Percentiles rank a stretch among this genome's conserved stretches.
Evolutionary conservation across 148 eudicot species (phyloP).

Genomic region (Dysphania ambrosioides): DNA sequence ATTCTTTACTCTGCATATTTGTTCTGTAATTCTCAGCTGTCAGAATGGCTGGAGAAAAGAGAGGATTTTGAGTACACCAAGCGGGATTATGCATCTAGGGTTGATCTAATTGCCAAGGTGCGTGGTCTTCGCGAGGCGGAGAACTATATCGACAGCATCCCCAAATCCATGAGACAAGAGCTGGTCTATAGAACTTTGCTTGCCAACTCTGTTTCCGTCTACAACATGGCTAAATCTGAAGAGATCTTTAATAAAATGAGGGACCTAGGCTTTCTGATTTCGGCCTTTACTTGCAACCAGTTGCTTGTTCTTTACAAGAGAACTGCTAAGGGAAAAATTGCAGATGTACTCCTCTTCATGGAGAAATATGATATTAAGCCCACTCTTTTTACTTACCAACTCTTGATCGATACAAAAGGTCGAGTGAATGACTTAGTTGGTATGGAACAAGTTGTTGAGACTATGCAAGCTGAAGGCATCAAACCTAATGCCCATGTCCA

Average conservation of each 20-base stretch:
- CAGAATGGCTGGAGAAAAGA: slow-evolving; percentile 69
- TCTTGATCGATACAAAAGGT: slow-evolving; percentile 80
- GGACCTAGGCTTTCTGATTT: slow-evolving; percentile 45
- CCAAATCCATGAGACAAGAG: slow-evolving; percentile 55
- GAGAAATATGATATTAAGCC: slow-evolving; percentile 83
- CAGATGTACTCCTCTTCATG: slow-evolving; percentile 72
- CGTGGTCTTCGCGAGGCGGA: slow-evolving; percentile 64
- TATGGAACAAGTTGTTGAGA: slow-evolving; percentile 78
- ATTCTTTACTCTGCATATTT: not conserved
- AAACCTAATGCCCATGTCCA: slow-evolving; percentile 35
- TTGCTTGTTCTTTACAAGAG: slow-evolving; percentile 70
- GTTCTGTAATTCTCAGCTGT: slow-evolving; percentile 46
- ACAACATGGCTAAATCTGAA: slow-evolving; percentile 62
- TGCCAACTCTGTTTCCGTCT: slow-evolving; percentile 48
- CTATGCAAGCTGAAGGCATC: slow-evolving; percentile 77
- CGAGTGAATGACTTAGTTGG: slow-evolving; percentile 62
- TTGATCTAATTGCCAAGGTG: slow-evolving; percentile 73
- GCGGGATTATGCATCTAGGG: slow-evolving; percentile 62
- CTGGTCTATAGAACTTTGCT: slow-evolving; percentile 60
- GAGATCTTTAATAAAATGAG: slow-evolving; percentile 77
- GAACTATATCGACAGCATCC: slow-evolving; percentile 49
- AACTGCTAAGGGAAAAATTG: slow-evolving; percentile 65
- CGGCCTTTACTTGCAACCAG: slow-evolving; percentile 68
- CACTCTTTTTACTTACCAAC: slow-evolving; percentile 52
- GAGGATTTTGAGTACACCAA: slow-evolving; percentile 44